Base-by-base conservation (phyloP, 352 stramenopile genomes). In the Aphanomyces euteiches region DNA sequence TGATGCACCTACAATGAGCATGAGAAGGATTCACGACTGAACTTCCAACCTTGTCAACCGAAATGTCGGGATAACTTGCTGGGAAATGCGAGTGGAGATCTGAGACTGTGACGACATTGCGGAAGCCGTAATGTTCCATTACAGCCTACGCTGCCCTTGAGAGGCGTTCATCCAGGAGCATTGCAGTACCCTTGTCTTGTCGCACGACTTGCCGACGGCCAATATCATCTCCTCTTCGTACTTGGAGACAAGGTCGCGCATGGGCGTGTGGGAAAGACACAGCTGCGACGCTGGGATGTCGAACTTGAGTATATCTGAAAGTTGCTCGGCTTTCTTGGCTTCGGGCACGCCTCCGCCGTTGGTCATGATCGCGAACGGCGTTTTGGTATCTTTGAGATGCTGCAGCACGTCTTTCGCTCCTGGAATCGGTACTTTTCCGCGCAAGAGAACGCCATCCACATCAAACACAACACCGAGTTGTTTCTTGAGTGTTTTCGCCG, bases 341-440 rank as follows among this genome's bases (percentile, higher is more conserved):
- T 94, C 87, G 3, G 76, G 73, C 75, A 90, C 90, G n/a, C 87
- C 87, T 45, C 87, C 87, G 57, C 85, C 87, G 60, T 94, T 94
- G 56, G 87, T 94, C 87, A 94, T 92, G 74, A 94, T 91, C 47
- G 84, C 83, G 59, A 85, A 92, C 70, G 87, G 87, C 56, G 85
- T 85, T 47, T 84, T 68, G 47, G 79, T 77, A 43, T 77, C 74
- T 45, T 84, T 56, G 45, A 94, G 77, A 40, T 90, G 82, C 47
- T 87, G 66, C n/a, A 94, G 74, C 58, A 93, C 85, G 17, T 89
- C 76, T 4, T 72, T 77, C 3, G 87, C 87, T 5, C 87, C 87
- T 0, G 85, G 82, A 43, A 94, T 86, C 36, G 84, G 79, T 50
- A 75, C 77, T 68, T 90, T 92, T 60, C 85, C 87, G 53, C 85